phyloP scores from a whole-genome alignment of 2,329 filamentous ascomycete genomes.

The Raffaelea arxii region DNA sequence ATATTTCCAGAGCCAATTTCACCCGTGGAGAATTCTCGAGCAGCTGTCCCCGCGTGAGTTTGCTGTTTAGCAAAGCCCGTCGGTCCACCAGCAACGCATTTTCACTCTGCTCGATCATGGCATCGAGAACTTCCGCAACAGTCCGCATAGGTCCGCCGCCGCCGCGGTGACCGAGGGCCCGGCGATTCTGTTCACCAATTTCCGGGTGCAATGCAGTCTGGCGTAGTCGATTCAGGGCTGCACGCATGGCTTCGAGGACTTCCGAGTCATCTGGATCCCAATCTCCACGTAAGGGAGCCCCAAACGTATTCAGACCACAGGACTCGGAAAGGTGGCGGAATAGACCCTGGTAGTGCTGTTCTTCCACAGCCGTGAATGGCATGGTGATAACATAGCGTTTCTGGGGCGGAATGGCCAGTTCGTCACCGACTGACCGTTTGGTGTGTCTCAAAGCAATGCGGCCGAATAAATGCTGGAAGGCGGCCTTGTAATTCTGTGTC shows the following conservation, averaged over 20 bases:
- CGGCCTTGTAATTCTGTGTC: slow-evolving; percentile 45
- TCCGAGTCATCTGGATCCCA: slow-evolving; percentile 54
- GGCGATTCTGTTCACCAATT: slow-evolving; percentile 58
- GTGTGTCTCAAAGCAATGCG: slow-evolving; percentile 73
- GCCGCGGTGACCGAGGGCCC: slow-evolving; percentile 50
- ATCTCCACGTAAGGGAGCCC: slow-evolving; percentile 47
- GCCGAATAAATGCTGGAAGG: slow-evolving; percentile 62
- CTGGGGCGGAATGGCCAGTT: slow-evolving; percentile 71
- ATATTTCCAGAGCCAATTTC: slow-evolving; percentile 59
- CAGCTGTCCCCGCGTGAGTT: slow-evolving; percentile 65
- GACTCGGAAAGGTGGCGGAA: slow-evolving; percentile 66
- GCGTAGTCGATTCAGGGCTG: slow-evolving; percentile 55
- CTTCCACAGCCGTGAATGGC: slow-evolving; percentile 82
- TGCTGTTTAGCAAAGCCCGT: slow-evolving; percentile 51
- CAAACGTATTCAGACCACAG: slow-evolving; percentile 55
- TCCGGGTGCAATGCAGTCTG: slow-evolving; percentile 60
- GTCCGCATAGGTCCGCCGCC: slow-evolving; percentile 64
- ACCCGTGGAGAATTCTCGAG: slow-evolving; percentile 64
- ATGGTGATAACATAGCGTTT: slow-evolving; percentile 80
- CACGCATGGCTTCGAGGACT: slow-evolving; percentile 62
- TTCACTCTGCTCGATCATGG: slow-evolving; percentile 86
- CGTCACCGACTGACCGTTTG: slow-evolving; percentile 69
- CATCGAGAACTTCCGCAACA: slow-evolving; percentile 74
- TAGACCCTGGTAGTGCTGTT: slow-evolving; percentile 74
- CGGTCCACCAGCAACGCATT: slow-evolving; percentile 56